Base-by-base conservation (phyloP, 1,284 basidiomycete species). In the Papiliotrema nemorosa region DNA sequence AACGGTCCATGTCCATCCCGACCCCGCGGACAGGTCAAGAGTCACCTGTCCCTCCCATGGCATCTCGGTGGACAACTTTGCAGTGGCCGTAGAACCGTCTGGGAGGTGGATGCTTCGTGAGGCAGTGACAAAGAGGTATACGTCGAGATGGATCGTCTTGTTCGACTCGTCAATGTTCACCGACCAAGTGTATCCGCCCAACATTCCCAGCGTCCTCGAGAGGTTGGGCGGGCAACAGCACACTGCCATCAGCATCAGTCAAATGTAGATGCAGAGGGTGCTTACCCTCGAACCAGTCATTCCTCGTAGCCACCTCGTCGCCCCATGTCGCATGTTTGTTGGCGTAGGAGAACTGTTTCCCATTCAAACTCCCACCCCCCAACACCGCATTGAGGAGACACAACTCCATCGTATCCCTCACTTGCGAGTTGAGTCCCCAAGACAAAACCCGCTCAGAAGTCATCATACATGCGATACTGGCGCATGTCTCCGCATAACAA, bases 211-310 rank as follows among this genome's bases (percentile, higher is more conserved):
- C 3, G 62, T 64, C 16, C 67, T 45, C 4, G 58, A 62, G 20
- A 66, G 49, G 46, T 67, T 67, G 12, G 64, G 64, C 13, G 67
- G 67, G 42, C 67, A 69, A 46, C 67, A 69, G 54, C 67, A 69
- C 21, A 69, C 64, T 64, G 6, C 18, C n/a, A 20, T 42, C 46
- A 43, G 44, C 31, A 3, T 34, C 24, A 26, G 10, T 41, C 10
- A 18, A 10, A 40, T 13, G 10, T 37, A 9, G 18, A 37, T 7
- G 10, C n/a, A 12, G 35, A n/a, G n/a, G 7, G 12, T 9, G 48
- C 61, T 54, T 39, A 66, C 64, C 64, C 49, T 66, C 62, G 45
- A 67, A 69, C 66, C 66, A 69, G 35, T 67, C 63, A 9, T 47
- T 45, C 29, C 66, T 53, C 24, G 43, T 55, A 10, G 59, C 62